Evolutionary conservation across 305 asterid species (phyloP), one percentile per base, ranked within the genome.

Genomic region (Plantago rigida): DNA sequence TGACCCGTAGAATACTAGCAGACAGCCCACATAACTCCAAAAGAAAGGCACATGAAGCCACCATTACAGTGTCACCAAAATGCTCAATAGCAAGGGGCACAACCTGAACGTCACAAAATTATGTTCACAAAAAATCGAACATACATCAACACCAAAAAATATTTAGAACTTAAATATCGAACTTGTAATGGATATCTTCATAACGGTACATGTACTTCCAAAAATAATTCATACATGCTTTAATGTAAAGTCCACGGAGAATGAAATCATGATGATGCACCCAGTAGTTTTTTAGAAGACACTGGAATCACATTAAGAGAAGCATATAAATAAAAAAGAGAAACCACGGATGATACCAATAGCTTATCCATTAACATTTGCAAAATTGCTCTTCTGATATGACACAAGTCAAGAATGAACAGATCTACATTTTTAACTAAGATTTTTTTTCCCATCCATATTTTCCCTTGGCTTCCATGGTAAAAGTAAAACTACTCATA

Each of bases 1-100:
- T 94, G 71, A 85, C 75, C 74, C 77, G 92, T 54, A 93, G 86
- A 68, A 71, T 71, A 68, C 75, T 75, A 71, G 97, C 82, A 69
- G 94, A 74, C 61, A 85, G 67, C 67, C 99, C 97, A 78, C 96
- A 83, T 49, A 93, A 73, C 83, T 89, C 99, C 77, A 93, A 69
- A 60, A 93, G 92, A 80, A 87, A 81, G 47, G 90, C 84, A 57
- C 99, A 89, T 15, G 99, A 89, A 68, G 97, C 89, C 80, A 89
- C 99, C 78, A 89, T 73, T 68, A 87, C 86, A 58, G 86, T 74
- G 75, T 89, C 88, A 57, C 79, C 80, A 60, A 89, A 93, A 82
- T 93, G 99, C 80, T 80, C 79, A 72, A 93, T 78, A 55, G 97
- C 95, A 72, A 89, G 87, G 66, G 95, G 97, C 67, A 87, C 79